Evolutionary conservation across 2,329 filamentous ascomycete genomes (phyloP).

Genomic region (Verticillium nubilum): DNA sequence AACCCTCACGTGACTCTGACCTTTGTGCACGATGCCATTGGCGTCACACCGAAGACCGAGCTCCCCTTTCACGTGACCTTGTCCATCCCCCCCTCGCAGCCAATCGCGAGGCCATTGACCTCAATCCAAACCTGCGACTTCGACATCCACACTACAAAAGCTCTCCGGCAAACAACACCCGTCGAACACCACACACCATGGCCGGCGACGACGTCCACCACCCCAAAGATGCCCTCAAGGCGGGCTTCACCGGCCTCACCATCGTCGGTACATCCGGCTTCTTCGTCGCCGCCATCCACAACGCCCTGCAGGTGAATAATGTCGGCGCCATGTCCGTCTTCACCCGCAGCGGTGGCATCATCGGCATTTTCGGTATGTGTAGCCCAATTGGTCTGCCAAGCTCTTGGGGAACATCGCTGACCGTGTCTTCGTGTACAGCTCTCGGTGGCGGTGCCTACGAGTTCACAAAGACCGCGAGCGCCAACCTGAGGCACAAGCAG

Average conservation of each 20-base stretch:
- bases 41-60: background rate
- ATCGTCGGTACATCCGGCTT: constrained; percentile 64
- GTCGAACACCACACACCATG: constrained; percentile 10
- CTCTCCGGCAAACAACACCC: background rate
- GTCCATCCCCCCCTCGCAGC: background rate
- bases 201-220: constrained; percentile 50
- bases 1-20: constrained; percentile 1
- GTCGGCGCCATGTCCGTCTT: constrained; percentile 77
- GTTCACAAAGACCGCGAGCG: constrained; percentile 70
- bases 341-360: constrained; percentile 69
- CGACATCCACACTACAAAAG: constrained; percentile 7
- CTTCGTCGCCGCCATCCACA: constrained; percentile 74
- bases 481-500: constrained; percentile 81
- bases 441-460: constrained; percentile 69
- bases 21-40: constrained; percentile 10
- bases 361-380: constrained; percentile 34
- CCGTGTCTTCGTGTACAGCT: constrained; percentile 38
- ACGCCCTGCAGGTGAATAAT: constrained; percentile 79
- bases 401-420: background rate
- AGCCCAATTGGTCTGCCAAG: background rate
- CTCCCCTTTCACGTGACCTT: constrained; percentile 7
- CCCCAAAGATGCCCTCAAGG: constrained; percentile 68
- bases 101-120: background rate
- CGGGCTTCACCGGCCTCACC: constrained; percentile 57
- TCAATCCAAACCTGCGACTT: constrained; percentile 12